These are phyloP conservation scores for Lunasporangiospora selenospora DNA, from an alignment of 192 early-diverging fungal genomes.

Conservation along the genomic window DNA sequence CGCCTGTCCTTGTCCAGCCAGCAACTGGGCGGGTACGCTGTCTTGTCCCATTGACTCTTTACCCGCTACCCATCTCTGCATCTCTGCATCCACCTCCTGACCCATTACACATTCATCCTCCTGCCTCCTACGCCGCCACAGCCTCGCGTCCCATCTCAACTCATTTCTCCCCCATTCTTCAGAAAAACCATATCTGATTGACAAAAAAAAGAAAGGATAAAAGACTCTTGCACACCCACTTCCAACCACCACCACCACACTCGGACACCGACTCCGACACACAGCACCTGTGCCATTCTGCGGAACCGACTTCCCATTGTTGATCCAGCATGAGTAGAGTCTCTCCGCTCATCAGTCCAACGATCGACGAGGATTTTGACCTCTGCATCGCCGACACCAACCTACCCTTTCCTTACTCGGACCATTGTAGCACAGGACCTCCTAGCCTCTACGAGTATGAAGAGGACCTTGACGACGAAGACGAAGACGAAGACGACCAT, in stretches of 20 bases:
- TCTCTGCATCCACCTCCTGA: too few relatives aligned
- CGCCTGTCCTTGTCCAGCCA: too few relatives aligned
- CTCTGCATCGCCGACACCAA: constrained; percentile 45
- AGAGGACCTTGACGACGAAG: constrained; percentile 6
- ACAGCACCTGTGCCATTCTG: too few relatives aligned
- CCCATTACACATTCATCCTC: too few relatives aligned
- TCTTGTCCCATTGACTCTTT: too few relatives aligned
- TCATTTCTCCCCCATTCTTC: neutral
- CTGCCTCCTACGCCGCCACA: neutral
- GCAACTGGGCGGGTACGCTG: too few relatives aligned
- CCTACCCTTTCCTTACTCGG: constrained; percentile 45
- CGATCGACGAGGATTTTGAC: constrained; percentile 48
- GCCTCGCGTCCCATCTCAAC: neutral
- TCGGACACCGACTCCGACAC: neutral
- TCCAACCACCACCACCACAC: neutral
- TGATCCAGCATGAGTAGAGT: constrained; percentile 18
- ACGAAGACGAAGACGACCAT: constrained; percentile 2
- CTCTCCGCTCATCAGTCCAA: constrained; percentile 11
- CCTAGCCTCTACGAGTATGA: constrained; percentile 43
- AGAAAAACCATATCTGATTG: too few relatives aligned
- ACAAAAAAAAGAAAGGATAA: too few relatives aligned
- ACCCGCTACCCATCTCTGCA: too few relatives aligned
- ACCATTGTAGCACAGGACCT: constrained; percentile 46
- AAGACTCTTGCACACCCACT: neutral
- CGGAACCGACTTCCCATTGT: too few relatives aligned